phyloP scores from a whole-genome alignment of 371 early-diverging fungal genomes.

The Mucor velutinosus region DNA sequence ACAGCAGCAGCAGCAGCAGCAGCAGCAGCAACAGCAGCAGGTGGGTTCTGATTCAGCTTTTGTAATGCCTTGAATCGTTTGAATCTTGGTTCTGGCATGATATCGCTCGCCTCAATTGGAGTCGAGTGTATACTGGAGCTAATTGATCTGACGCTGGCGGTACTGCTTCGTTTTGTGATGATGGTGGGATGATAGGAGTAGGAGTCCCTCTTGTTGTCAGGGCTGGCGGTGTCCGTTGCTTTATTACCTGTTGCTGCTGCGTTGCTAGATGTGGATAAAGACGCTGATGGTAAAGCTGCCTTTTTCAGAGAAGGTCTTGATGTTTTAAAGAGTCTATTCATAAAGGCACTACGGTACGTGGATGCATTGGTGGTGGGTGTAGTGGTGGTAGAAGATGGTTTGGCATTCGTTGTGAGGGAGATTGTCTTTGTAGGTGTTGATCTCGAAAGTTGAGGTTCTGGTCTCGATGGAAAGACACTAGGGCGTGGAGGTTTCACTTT shows the following conservation, averaged over 20 bases:
- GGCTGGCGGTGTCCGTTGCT: neutral
- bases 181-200: neutral
- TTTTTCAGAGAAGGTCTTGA: neutral
- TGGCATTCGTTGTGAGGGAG: neutral
- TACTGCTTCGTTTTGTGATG: neutral
- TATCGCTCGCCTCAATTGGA: neutral
- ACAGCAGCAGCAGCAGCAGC: no score
- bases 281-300: neutral
- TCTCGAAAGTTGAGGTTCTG: neutral
- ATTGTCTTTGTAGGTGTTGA: neutral
- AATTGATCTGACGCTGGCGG: neutral
- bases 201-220: neutral
- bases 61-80: neutral
- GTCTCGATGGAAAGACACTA: neutral
- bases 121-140: neutral
- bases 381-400: neutral
- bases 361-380: neutral
- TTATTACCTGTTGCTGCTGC: no score
- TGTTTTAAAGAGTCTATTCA: neutral
- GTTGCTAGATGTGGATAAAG: neutral
- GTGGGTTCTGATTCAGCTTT: neutral
- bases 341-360: constrained; percentile 4
- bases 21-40: no score
- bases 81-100: neutral
- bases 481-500: neutral